These are phyloP conservation scores for Aspergillus awamori DNA, from an alignment of 2,329 filamentous ascomycete genomes.

Conservation along the genomic window DNA sequence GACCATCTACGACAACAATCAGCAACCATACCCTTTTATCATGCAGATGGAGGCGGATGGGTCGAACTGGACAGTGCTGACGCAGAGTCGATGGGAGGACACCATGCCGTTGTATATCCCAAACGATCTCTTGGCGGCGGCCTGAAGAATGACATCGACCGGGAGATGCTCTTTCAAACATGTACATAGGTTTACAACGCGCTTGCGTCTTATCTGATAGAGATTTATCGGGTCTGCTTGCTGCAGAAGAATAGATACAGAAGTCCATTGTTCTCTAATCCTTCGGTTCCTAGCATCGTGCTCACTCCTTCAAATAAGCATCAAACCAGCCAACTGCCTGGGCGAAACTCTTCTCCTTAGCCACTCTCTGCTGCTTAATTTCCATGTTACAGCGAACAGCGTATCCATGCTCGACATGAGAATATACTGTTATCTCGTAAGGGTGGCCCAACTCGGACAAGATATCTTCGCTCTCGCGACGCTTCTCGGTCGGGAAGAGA, in stretches of 20 bases:
- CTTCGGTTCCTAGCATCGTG: background rate
- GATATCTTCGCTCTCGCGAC: slow-evolving; percentile 63
- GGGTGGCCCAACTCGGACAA: slow-evolving; percentile 54
- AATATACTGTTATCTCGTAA: slow-evolving; percentile 75
- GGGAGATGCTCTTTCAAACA: background rate
- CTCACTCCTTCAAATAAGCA: background rate
- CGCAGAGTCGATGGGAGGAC: slow-evolving; percentile 36
- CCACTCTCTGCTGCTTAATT: background rate
- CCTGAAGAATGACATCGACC: background rate
- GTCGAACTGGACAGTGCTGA: slow-evolving; percentile 31
- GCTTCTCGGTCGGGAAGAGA: slow-evolving; percentile 59
- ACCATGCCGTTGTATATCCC: slow-evolving; percentile 28
- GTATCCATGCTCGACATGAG: slow-evolving; percentile 68
- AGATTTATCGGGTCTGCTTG: too few relatives aligned
- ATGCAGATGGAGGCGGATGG: slow-evolving; percentile 50
- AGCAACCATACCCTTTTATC: slow-evolving; percentile 51
- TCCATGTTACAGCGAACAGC: slow-evolving; percentile 12
- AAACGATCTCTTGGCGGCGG: background rate
- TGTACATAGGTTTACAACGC: background rate
- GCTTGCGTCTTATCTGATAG: too few relatives aligned
- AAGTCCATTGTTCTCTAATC: background rate
- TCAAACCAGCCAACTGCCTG: background rate
- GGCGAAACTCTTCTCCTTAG: background rate
- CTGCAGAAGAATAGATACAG: too few relatives aligned
- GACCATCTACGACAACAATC: slow-evolving; percentile 47